phyloP scores from a whole-genome alignment of 2,329 filamentous ascomycete genomes.

The Emmonsiellopsis sp. region DNA sequence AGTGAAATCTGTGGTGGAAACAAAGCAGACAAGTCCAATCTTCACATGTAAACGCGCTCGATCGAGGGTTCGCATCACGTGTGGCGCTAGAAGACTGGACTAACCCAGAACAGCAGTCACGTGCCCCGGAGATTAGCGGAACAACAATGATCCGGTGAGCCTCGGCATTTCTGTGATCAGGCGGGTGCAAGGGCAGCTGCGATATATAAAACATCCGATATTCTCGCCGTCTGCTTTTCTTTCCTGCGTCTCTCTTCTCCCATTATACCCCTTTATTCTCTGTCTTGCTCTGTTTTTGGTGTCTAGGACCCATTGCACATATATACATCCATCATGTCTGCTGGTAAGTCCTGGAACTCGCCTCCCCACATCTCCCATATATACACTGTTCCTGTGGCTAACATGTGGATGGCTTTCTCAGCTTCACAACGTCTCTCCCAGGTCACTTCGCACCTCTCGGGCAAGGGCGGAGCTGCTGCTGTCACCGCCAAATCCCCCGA shows the following conservation, averaged over 20 bases:
- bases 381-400: slow-evolving; percentile 1
- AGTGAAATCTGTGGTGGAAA: no score
- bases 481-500: slow-evolving; percentile 45
- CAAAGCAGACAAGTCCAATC: background rate
- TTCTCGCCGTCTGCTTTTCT: slow-evolving; percentile 3
- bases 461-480: slow-evolving; percentile 26
- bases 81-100: background rate
- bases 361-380: slow-evolving; percentile 5
- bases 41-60: background rate
- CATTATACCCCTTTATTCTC: background rate
- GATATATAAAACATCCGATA: slow-evolving; percentile 11
- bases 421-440: slow-evolving; percentile 52
- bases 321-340: slow-evolving; percentile 32
- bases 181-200: background rate
- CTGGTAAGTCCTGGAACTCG: slow-evolving; percentile 18
- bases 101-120: background rate
- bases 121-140: slow-evolving; percentile 6
- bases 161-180: slow-evolving; percentile 23
- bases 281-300: background rate
- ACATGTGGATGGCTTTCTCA: slow-evolving; percentile 22
- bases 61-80: background rate
- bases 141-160: slow-evolving; percentile 18
- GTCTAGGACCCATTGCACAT: background rate
- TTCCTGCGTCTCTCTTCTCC: slow-evolving; percentile 7
- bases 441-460: slow-evolving; percentile 48